Base-by-base conservation (phyloP, 805 yeast species). In the Candida broadrunensis region DNA sequence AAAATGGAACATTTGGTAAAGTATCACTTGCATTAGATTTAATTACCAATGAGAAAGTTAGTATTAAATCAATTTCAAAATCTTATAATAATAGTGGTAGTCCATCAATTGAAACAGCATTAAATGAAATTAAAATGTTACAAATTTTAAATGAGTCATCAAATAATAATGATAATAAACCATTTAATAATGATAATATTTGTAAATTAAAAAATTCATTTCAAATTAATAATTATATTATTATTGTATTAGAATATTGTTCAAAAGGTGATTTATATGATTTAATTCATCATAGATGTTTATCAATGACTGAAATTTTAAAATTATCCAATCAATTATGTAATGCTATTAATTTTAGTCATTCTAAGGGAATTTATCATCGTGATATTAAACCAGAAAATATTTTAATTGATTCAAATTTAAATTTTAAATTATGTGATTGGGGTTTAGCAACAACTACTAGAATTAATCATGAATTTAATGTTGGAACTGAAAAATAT, bases 341-440 rank as follows among this genome's bases (percentile, higher is more conserved):
- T 41, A 61, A 64, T 29, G 86, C 83, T 7, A 60, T 85, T 20
- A 50, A 60, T 12, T 78, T 65, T 50, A 69, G 83, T 4, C 91
- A 85, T 53, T 58, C 73, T 3, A 60, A 64, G 32, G 83, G 83
- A 0, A 70, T 83, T 12, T 82, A 77, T 47, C 90, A 83, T 57
- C 67, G 90, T 36, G 90, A 83, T 54, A 73, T 83, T 42, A 83
- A 83, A 58, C 90, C 90, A 1, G 90, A 83, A 60, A 83, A 83
- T 51, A 72, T 83, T 21, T 61, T 83, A 24, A 61, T 83, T 38
- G 74, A 73, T 48, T 58, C 59, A 3, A 60, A 68, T 38, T 81
- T 82, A 35, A 57, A 73, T 21, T 67, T 82, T 37, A 83, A 83
- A 57, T 61, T 83, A 36, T 81, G 87, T 41, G 89, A 83, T 56